Evolutionary conservation across 257 asterid species (phyloP).

Genomic region (Scutellaria baicalensis): DNA sequence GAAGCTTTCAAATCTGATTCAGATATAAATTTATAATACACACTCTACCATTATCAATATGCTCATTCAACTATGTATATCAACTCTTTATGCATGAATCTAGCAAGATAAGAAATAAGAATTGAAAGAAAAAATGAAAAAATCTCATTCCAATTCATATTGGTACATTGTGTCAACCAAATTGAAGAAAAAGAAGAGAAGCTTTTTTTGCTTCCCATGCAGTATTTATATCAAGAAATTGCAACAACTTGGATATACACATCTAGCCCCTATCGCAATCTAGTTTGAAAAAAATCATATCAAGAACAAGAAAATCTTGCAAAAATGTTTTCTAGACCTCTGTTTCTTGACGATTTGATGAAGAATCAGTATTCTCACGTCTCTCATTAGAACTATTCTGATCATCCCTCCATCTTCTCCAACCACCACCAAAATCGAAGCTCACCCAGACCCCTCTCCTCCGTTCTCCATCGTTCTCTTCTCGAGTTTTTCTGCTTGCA

Average conservation of each 20-base stretch:
- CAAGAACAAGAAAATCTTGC: neutral
- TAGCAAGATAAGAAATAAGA: too few relatives aligned
- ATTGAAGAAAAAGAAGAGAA: neutral
- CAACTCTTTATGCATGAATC: neutral
- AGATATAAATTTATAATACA: neutral
- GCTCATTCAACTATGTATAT: neutral
- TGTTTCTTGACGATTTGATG: neutral
- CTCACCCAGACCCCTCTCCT: slow-evolving; percentile 38
- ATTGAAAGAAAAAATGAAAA: too few relatives aligned
- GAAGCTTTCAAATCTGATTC: slow-evolving; percentile 3
- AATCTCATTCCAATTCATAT: neutral
- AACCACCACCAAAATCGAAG: slow-evolving; percentile 11
- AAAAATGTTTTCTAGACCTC: neutral
- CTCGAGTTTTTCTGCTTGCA: neutral
- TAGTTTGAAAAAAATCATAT: neutral
- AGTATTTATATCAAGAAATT: neutral
- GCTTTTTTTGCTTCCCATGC: neutral
- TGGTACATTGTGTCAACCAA: neutral
- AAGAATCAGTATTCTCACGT: neutral
- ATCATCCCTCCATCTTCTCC: slow-evolving; percentile 18
- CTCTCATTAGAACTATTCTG: neutral
- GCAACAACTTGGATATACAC: neutral
- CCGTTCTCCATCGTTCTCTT: slow-evolving; percentile 17
- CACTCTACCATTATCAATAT: neutral
- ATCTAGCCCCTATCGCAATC: neutral